Evolutionary conservation across 345 rosid genomes (phyloP), one percentile per base, ranked within the genome.

Genomic region (Mangifera indica): DNA sequence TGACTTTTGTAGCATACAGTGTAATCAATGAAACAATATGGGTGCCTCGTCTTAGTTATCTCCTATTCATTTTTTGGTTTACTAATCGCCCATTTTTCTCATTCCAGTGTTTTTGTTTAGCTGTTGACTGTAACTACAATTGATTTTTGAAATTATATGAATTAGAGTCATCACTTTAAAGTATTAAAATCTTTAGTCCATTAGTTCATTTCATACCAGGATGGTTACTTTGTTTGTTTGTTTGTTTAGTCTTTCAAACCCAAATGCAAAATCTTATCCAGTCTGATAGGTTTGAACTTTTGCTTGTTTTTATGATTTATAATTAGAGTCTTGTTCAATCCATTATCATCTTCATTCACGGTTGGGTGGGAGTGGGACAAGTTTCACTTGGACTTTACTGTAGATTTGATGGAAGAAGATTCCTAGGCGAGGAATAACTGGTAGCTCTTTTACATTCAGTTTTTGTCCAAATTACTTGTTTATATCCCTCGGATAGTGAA

Each of bases 1-100:
- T 73, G 52, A 70, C 85, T 18, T 60, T 20, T 74, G 83, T 82
- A 72, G 73, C 76, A 65, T 77, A 61, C 72, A 22, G 49, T 46
- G 72, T 66, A 73, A 70, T 81, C 73, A 63, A 76, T 74, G 69
- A 59, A 78, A 71, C 70, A 37, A 83, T 73, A 59, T 42, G n/a
- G n/a, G 10, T 24, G 58, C 67, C 20, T 63, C 63, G 71, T 37
- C 37, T 46, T 52, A 63, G 37, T 37, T 0, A 53, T 71, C n/a
- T 68, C 34, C 63, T 69, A 57, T 48, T n/a, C 76, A 69, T 64
- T 10, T 64, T 56, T 73, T 18, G 21, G 48, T 49, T 70, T 34
- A 54, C 77, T 71, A 66, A 68, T 70, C 42, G 68, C 13, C 17
- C 66, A 20, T 74, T 60, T 29, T 73, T 58, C 68, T 72, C 24